Evolutionary conservation across 129 eudicot genomes (phyloP), one percentile per base, ranked within the genome.

Genomic region (Artemisia tridentata): DNA sequence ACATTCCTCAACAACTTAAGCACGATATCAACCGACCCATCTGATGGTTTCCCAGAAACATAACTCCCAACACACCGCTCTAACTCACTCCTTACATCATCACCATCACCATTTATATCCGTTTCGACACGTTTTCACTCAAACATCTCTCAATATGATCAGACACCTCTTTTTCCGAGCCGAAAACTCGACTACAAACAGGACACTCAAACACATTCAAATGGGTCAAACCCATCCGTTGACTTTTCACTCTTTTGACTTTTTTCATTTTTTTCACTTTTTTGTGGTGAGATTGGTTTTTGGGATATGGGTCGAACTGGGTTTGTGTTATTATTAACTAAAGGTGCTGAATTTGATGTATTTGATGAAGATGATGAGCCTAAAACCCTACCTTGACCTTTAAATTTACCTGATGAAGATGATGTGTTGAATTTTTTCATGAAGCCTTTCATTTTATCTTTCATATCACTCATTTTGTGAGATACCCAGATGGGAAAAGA

Each of bases 141-240:
- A 95, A 75, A 78, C 97, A 90, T 19, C 54, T 63, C 71, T 90
- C 99, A 15, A 90, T 80, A 19, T 90, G 99, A 72, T 46, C 76
- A 15, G 95, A 84, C 43, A 95, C 95, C 80, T 90, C 99, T 38
- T 88, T 85, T 63, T 83, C 97, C 0, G 97, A 90, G 17, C 79
- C 79, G 31, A 78, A 90, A 16, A 78, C 88, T 19, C 72, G 78
- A 17, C 83, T 78, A 73, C 97, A 95, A 15, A 90, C 85, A 3
- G 99, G 99, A 66, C 99, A 95, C 61, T 95, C 97, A 72, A 87
- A 86, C 70, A 88, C 99, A 14, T 88, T 80, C 51, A 95, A 82
- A 95, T 15, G 99, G 99, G 67, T 95, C 97, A 78, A 95, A 95
- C 43, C 93, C 96, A 43, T 82, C 48, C 50, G 71, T 69, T 13